Evolutionary conservation across 495 filamentous ascomycete species (phyloP).

Genomic region (Aspergillus baeticus): DNA sequence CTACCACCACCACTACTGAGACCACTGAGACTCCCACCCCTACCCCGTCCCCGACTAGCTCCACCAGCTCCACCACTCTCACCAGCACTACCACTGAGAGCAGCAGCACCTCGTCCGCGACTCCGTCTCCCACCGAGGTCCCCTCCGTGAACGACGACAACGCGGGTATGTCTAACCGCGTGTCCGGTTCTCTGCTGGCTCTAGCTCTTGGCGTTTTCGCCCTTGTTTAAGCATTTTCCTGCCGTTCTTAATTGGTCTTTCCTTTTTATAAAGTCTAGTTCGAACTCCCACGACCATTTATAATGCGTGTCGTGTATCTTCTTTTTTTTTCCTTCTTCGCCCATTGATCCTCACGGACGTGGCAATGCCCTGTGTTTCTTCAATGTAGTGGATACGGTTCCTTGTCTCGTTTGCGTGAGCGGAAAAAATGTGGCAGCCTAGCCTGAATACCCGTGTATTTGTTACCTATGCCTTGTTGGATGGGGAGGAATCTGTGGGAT

Average conservation of each 20-base stretch:
- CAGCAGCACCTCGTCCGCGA: constrained; percentile 49
- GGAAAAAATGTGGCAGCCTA: background rate
- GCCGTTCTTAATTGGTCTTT: background rate
- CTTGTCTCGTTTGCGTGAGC: background rate
- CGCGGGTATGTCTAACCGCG: constrained; percentile 33
- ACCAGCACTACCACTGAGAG: constrained; percentile 33
- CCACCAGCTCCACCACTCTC: constrained; percentile 21
- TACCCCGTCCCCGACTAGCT: constrained; percentile 4
- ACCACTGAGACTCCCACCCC: constrained; percentile 13
- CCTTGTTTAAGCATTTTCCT: constrained; percentile 29
- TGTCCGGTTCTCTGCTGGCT: constrained; percentile 40
- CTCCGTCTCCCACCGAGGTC: constrained; percentile 54
- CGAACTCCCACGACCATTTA: background rate
- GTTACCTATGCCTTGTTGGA: constrained; percentile 8
- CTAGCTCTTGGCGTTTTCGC: constrained; percentile 33
- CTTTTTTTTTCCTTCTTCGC: constrained; percentile 1
- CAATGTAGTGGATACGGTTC: background rate
- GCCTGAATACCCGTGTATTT: constrained; percentile 1
- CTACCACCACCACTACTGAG: constrained; percentile 13
- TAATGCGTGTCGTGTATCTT: background rate
- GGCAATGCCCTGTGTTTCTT: constrained; percentile 4
- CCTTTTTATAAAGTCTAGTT: constrained; percentile 12
- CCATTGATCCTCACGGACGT: background rate
- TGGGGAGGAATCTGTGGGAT: constrained; percentile 5
- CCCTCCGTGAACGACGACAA: constrained; percentile 26